Percentiles rank a stretch among this genome's conserved stretches.
Conservation (phyloP, 2,329 filamentous ascomycete species). For the Monosporascus sp. region DNA sequence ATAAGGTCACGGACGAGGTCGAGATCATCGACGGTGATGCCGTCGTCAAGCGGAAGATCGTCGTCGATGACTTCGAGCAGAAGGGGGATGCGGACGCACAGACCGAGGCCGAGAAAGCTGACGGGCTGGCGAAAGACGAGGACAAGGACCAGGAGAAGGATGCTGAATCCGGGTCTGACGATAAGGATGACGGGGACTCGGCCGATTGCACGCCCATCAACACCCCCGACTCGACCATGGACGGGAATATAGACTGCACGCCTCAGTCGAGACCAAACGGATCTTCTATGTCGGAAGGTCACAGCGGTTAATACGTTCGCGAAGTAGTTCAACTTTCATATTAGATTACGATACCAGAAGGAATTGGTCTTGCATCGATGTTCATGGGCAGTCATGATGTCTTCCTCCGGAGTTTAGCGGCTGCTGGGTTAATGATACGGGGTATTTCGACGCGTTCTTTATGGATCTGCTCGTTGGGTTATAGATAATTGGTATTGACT, state of each 20-base stretch:
- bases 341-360: not conserved
- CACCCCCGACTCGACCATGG: slow-evolving; percentile 20
- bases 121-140: slow-evolving; percentile 2
- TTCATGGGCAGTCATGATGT: not conserved
- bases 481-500: too few relatives aligned
- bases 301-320: not conserved
- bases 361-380: not conserved
- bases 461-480: too few relatives aligned
- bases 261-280: slow-evolving; percentile 11
- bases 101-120: slow-evolving; percentile 3
- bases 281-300: not conserved
- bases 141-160: slow-evolving; percentile 5
- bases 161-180: slow-evolving; percentile 6
- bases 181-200: slow-evolving; percentile 25
- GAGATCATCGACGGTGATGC: slow-evolving; percentile 26
- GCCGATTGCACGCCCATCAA: slow-evolving; percentile 19
- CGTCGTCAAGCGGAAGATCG: slow-evolving; percentile 27
- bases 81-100: slow-evolving; percentile 5
- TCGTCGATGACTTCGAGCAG: slow-evolving; percentile 20
- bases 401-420: too few relatives aligned
- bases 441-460: too few relatives aligned
- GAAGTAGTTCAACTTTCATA: not conserved
- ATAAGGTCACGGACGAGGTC: slow-evolving; percentile 21
- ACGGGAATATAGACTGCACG: slow-evolving; percentile 14
- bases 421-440: too few relatives aligned